Base-by-base conservation (phyloP, 306 rosid genomes). In the Quercus engelmannii region DNA sequence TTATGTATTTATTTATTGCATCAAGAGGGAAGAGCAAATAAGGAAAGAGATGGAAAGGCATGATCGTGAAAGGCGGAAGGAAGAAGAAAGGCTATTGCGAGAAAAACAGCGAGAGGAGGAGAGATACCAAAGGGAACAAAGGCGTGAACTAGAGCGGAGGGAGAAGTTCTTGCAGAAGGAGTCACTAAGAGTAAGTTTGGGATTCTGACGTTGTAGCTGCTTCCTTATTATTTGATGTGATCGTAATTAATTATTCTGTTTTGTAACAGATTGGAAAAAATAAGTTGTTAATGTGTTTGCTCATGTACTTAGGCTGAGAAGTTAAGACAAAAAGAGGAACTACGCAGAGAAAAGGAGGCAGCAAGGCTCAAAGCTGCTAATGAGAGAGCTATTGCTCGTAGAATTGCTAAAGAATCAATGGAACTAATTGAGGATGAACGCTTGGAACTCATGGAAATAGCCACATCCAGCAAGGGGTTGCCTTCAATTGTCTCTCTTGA, bases 41-140 rank as follows among this genome's bases (percentile, higher is more conserved):
- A 89, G 79, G 82, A 92, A 89, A 79, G 93, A 92, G 73, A 85
- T 89, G 91, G 93, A 92, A 86, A 92, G 84, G 79, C 85, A 78
- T 49, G 91, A 90, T 19, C 92, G 93, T 77, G 97, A 90, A 78
- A 89, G 91, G 89, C 84, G 62, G 78, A 92, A 87, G 83, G 97
- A 92, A 83, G 91, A 92, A 83, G 95, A 92, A 79, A 90, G 91
- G 74, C 49, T 90, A 55, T 59, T 88, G 87, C 97, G 92, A 78
- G 97, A 92, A 85, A 92, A 87, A 84, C 94, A 78, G 75, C 81
- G 85, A 59, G 93, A 90, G 88, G 93, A 90, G 78, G 97, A 92
- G 81, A 90, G 91, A 82, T 74, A 33, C 81, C 84, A 83, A 74
- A 89, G 93, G 83, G 93, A 92, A 82, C 95, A 87, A 69, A 88